These are phyloP conservation scores for Termitomyces sp. DNA, from an alignment of 768 basidiomycete genomes.

Conservation along the genomic window DNA sequence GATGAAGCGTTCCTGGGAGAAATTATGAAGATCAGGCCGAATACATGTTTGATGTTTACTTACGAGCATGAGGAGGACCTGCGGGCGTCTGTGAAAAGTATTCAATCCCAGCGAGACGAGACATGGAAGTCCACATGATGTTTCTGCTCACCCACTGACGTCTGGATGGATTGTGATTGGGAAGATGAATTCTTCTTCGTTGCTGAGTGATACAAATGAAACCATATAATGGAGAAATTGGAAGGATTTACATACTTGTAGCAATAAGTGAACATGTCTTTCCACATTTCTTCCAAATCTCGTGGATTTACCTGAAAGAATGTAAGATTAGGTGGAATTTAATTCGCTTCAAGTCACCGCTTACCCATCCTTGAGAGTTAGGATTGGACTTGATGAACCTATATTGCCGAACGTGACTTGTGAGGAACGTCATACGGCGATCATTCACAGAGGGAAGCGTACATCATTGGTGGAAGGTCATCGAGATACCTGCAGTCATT, in stretches of 20 bases:
- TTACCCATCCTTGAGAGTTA: slow-evolving; percentile 72
- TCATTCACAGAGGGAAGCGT: slow-evolving; percentile 11
- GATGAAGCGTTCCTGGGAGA: slow-evolving; percentile 59
- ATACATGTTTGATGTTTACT: slow-evolving; percentile 1
- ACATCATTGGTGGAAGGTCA: slow-evolving; percentile 76
- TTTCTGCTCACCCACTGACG: slow-evolving; percentile 53
- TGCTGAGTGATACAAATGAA: slow-evolving; percentile 27
- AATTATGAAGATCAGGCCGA: neutral
- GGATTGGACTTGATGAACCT: slow-evolving; percentile 69
- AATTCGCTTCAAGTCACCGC: neutral
- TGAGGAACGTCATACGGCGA: neutral
- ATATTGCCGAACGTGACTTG: slow-evolving; percentile 2
- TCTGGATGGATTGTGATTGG: slow-evolving; percentile 80
- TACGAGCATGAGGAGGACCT: slow-evolving; percentile 72
- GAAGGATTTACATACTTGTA: slow-evolving; percentile 40
- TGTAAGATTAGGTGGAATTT: neutral
- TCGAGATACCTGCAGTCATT: slow-evolving; percentile 74
- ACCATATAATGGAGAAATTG: neutral
- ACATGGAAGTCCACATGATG: neutral
- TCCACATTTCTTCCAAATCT: slow-evolving; percentile 72
- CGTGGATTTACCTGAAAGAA: slow-evolving; percentile 51
- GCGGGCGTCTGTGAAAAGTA: slow-evolving; percentile 44
- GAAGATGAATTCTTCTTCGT: slow-evolving; percentile 65
- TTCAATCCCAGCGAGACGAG: neutral
- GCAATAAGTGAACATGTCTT: slow-evolving; percentile 66